These are phyloP conservation scores for Phytophthora macrochlamydospora DNA, from an alignment of 352 stramenopile species.

Conservation along the genomic window DNA sequence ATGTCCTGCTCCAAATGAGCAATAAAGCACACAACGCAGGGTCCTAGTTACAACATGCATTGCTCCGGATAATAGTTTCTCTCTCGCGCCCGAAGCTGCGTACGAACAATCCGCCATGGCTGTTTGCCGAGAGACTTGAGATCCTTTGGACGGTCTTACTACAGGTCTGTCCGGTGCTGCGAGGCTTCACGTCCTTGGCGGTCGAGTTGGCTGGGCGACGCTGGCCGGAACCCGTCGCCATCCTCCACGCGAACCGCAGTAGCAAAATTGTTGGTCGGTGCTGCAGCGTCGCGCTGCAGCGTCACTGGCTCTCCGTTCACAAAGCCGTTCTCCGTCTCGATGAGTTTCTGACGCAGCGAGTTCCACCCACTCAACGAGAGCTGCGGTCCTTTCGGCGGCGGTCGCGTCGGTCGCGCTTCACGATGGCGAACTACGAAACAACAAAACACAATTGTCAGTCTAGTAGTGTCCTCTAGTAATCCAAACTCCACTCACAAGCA, in stretches of 20 bases:
- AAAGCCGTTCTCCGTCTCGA: conserved; percentile 43
- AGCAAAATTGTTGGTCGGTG: not conserved
- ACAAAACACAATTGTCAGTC: not conserved
- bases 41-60: conserved; percentile 6
- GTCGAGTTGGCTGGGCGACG: conserved; percentile 23
- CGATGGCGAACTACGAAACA: conserved; percentile 9
- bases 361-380: conserved; percentile 56
- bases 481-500: conserved; percentile 11
- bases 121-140: conserved; percentile 9
- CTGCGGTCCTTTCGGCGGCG: conserved; percentile 34
- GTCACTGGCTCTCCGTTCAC: conserved; percentile 16
- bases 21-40: conserved; percentile 1
- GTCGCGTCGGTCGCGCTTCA: conserved; percentile 12
- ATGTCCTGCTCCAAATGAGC: not conserved
- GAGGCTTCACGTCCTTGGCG: conserved; percentile 11
- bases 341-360: conserved; percentile 63
- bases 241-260: conserved; percentile 21
- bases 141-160: not conserved
- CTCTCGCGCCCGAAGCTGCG: not conserved
- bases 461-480: not conserved
- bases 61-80: not conserved
- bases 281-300: conserved; percentile 15
- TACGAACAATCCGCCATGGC: conserved; percentile 3
- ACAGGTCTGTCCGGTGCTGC: conserved; percentile 11
- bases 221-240: conserved; percentile 28